A percentile compares a stretch with the other conserved stretches of the same genome.
Evolutionary conservation across 192 early-diverging fungal species (phyloP).

Genomic region (Coemansia sp.): DNA sequence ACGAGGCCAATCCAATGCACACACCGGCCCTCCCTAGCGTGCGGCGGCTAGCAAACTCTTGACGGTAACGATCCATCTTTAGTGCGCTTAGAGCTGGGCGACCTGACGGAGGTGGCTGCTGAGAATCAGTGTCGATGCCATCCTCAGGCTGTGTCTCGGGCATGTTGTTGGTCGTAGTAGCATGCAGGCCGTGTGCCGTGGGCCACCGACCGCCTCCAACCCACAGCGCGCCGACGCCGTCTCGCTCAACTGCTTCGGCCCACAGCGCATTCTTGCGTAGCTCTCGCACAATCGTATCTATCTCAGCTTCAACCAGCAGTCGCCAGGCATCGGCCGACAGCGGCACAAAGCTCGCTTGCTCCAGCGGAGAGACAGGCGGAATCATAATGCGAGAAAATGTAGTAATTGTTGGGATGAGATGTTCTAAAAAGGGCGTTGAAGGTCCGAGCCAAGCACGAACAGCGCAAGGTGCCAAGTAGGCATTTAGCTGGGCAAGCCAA

Average conservation of each 20-base stretch:
- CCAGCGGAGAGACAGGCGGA: background rate
- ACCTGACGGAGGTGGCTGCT: background rate
- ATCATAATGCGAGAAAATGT: background rate
- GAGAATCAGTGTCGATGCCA: background rate
- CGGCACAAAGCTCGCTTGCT: constrained; percentile 9
- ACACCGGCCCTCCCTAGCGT: constrained; percentile 43
- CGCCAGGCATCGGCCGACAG: constrained; percentile 46
- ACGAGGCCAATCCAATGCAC: constrained; percentile 44
- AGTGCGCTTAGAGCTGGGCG: background rate
- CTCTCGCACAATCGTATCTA: constrained; percentile 52
- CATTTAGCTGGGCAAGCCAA: background rate
- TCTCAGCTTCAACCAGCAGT: constrained; percentile 47
- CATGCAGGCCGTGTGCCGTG: constrained; percentile 5
- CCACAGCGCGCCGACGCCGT: constrained; percentile 51
- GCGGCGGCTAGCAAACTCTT: constrained; percentile 37
- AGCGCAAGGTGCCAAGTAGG: background rate
- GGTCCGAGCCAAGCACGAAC: background rate
- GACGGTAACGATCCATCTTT: constrained; percentile 21
- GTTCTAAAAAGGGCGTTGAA: background rate
- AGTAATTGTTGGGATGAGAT: background rate
- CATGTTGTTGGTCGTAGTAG: background rate
- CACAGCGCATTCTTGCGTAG: constrained; percentile 51
- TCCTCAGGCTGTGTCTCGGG: background rate
- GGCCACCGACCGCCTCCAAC: constrained; percentile 52
- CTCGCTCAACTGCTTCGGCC: constrained; percentile 43